Evolutionary conservation across 441 rosid genomes (phyloP).

Genomic region (Arabidopsis hybrid): DNA sequence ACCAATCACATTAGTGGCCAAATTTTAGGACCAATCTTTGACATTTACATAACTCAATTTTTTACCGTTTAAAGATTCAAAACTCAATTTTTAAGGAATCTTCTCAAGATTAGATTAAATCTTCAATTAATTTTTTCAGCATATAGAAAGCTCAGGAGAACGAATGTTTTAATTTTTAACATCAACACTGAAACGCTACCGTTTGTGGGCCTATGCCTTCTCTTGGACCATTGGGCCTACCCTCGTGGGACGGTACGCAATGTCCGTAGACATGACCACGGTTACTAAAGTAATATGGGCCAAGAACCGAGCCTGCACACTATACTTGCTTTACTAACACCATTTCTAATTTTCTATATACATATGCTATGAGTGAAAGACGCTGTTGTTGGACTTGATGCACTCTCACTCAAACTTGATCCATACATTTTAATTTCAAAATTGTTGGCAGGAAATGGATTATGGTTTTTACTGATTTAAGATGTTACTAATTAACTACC

Average conservation of each 20-base stretch:
- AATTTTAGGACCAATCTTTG: no score
- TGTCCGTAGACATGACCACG: no score
- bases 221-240: no score
- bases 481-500: background rate
- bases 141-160: constrained; percentile 53
- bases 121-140: constrained; percentile 48
- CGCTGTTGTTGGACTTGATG: background rate
- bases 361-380: background rate
- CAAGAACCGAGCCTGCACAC: background rate
- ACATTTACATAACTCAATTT: no score
- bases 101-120: constrained; percentile 29
- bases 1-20: background rate
- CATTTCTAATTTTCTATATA: background rate
- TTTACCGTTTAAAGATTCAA: no score
- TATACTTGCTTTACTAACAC: background rate
- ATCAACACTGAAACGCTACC: no score
- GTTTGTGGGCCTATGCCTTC: no score
- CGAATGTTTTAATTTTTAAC: constrained; percentile 35
- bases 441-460: background rate
- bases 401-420: background rate
- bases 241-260: no score
- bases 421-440: background rate
- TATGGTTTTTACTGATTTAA: background rate
- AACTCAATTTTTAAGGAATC: background rate
- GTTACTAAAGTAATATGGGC: background rate